phyloP scores from a whole-genome alignment of 768 basidiomycete genomes.

The Tulasnella sp. region DNA sequence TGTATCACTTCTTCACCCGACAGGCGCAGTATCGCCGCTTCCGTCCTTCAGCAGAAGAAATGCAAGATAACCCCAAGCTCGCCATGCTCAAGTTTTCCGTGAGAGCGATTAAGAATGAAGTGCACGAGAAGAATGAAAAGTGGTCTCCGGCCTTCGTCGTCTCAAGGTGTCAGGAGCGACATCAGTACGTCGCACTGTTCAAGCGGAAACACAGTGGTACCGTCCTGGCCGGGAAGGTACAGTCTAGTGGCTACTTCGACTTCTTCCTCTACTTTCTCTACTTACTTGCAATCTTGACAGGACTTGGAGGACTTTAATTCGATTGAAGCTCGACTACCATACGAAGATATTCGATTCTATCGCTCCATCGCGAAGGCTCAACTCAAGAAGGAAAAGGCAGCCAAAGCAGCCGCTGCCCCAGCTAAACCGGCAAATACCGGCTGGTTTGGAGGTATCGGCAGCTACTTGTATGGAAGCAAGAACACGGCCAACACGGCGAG shows the following conservation, averaged over 20 bases:
- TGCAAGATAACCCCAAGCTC: constrained; percentile 45
- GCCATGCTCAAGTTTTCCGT: constrained; percentile 70
- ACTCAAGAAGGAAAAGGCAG: constrained; percentile 71
- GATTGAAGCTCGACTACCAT: constrained; percentile 73
- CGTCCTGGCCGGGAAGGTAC: constrained; percentile 38
- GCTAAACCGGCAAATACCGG: constrained; percentile 32
- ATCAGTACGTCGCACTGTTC: constrained; percentile 72
- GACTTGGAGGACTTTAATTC: constrained; percentile 32
- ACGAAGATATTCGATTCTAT: constrained; percentile 95
- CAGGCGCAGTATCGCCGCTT: constrained; percentile 72
- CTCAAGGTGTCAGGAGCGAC: constrained; percentile 78
- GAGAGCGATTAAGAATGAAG: constrained; percentile 65
- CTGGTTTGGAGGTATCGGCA: constrained; percentile 24
- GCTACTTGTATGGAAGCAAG: constrained; percentile 15
- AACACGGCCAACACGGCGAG: constrained; percentile 29
- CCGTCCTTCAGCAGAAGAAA: constrained; percentile 52
- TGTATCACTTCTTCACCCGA: constrained; percentile 91
- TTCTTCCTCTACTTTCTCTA: neutral
- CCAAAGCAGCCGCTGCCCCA: constrained; percentile 40
- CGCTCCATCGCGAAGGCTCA: constrained; percentile 86
- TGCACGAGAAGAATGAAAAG: constrained; percentile 67
- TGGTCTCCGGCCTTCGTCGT: constrained; percentile 93
- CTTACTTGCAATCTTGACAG: too few species aligned
- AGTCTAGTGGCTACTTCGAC: constrained; percentile 1
- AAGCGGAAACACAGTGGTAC: constrained; percentile 53